These are phyloP conservation scores for Daldinia childiae DNA, from an alignment of 495 filamentous ascomycete genomes.

Conservation along the genomic window DNA sequence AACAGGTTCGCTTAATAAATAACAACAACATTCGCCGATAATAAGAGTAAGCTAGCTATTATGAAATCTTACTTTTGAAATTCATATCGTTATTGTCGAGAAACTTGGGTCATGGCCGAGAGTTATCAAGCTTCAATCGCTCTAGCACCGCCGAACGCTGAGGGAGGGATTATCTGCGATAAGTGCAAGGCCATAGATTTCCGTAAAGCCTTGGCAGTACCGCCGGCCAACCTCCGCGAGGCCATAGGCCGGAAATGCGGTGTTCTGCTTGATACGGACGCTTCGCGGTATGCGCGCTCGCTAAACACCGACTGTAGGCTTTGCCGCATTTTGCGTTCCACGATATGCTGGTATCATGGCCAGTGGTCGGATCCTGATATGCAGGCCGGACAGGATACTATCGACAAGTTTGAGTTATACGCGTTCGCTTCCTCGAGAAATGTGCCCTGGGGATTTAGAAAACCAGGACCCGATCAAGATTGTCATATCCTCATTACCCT, in stretches of 20 bases:
- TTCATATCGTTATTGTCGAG: background rate
- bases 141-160: background rate
- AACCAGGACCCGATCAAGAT: background rate
- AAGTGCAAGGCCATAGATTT: background rate
- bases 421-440: background rate
- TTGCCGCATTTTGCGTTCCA: background rate
- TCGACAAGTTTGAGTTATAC: background rate
- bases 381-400: background rate
- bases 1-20: background rate
- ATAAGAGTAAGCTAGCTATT: background rate
- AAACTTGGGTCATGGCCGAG: background rate
- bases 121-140: background rate
- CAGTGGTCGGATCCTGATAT: background rate
- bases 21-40: background rate
- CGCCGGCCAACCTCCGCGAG: background rate
- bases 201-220: background rate
- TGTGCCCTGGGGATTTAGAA: background rate
- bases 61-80: background rate
- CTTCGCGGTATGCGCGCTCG: background rate
- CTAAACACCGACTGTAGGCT: background rate
- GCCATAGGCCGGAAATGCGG: background rate
- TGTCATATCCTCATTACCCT: conserved; percentile 1
- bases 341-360: background rate
- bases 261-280: background rate
- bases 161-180: background rate